A percentile compares a stretch with the other conserved stretches of the same genome.
Conservation (phyloP, 345 rosid genomes). For the Laguncularia racemosa region DNA sequence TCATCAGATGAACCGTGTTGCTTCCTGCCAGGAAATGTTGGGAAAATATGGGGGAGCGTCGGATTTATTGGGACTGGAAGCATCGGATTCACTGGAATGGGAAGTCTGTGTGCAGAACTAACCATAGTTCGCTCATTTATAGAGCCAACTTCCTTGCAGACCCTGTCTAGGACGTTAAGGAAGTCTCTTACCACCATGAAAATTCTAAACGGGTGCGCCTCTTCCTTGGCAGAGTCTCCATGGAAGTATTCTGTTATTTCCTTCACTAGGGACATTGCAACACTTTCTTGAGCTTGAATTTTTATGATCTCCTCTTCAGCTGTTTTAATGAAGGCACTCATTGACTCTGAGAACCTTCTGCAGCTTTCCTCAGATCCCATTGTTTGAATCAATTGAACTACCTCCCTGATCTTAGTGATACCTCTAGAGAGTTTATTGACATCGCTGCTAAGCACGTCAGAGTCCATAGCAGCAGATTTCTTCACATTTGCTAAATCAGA, state of each 20-base stretch:
- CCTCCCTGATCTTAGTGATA: constrained; percentile 41
- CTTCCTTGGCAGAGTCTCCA: constrained; percentile 98
- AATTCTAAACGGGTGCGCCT: constrained; percentile 96
- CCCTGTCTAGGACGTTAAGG: constrained; percentile 72
- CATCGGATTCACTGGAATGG: constrained; percentile 73
- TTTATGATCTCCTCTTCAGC: constrained; percentile 77
- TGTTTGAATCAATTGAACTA: constrained; percentile 36
- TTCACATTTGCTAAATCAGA: constrained; percentile 76
- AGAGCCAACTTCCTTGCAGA: constrained; percentile 92
- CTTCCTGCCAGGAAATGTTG: constrained; percentile 31
- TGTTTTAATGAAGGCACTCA: constrained; percentile 55
- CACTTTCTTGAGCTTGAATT: constrained; percentile 91
- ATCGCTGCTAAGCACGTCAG: constrained; percentile 74
- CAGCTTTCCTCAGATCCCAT: constrained; percentile 27
- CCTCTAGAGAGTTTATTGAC: constrained; percentile 82
- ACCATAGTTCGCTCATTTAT: constrained; percentile 78
- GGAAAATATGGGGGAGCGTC: constrained; percentile 37
- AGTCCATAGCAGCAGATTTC: constrained; percentile 98
- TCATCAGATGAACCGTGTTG: constrained; percentile 51
- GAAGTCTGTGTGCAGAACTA: constrained; percentile 80
- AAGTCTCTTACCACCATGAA: constrained; percentile 97
- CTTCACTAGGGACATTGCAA: constrained; percentile 76
- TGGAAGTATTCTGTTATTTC: constrained; percentile 98
- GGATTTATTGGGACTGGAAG: constrained; percentile 17
- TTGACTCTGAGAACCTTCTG: constrained; percentile 58